Base-by-base conservation (phyloP, 1,284 basidiomycete genomes). In the Wallemia ichthyophaga region DNA sequence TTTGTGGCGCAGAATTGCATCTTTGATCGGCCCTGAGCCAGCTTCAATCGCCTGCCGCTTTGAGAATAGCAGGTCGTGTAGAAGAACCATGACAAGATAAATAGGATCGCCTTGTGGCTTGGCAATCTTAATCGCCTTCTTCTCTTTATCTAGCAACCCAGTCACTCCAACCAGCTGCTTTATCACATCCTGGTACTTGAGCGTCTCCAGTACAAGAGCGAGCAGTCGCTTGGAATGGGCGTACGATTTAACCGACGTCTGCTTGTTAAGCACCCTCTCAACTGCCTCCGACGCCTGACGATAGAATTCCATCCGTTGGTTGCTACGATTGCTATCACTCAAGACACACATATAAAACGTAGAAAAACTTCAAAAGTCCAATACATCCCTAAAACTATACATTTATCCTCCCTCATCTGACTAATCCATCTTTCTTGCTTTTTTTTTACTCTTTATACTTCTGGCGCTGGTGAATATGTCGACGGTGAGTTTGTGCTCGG, bases 41-140 rank as follows among this genome's bases (percentile, higher is more conserved):
- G 85, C 83, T 67, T 91, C 83, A 63, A 91, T 87, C 27, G 64
- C 65, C 2, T 69, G 68, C 21, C 85, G 82, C 21, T 76, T 71
- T 19, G 82, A 75, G 56, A 92, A 74, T 27, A 95, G 73, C 15
- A 88, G 70, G 68, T 95, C 89, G 64, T 94, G 88, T 1, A 89
- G 78, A 27, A 94, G 79, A 37, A 91, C 80, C 17, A 85, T 74
- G 2, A 82, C 77, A 57, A 92, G 75, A 65, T 80, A 85, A 26
- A 61, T 60, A 37, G 73, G 37, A 21, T 48, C n/a, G n/a, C 37
- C 37, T 21, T 48, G 37, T 5, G 37, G 37, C n/a, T 48, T 48
- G 37, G 37, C 37, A 21, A 48, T 11, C 37, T 48, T 48, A 11
- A 48, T 48, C 7, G 37, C 37, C n/a, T 48, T 48, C 37, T 21